phyloP scores from a whole-genome alignment of 2,329 filamentous ascomycete genomes.

The Dendrostoma leiphaemia region DNA sequence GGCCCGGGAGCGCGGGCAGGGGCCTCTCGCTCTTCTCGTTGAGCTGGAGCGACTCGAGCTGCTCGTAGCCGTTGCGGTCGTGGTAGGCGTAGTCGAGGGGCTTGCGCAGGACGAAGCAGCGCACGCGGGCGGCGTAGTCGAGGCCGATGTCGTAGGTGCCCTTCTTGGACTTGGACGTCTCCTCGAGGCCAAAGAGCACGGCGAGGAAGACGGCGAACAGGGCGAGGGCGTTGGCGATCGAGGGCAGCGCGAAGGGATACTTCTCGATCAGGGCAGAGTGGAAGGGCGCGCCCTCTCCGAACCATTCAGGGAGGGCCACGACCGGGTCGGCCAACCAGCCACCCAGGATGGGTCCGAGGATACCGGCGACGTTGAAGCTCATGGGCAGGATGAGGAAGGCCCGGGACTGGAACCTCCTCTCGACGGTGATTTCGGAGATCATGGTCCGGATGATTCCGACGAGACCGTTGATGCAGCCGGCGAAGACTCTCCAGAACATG shows the following conservation, averaged over 20 bases:
- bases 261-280: conserved; percentile 62
- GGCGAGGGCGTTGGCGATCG: conserved; percentile 62
- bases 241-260: conserved; percentile 70
- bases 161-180: conserved; percentile 47
- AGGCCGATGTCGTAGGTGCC: conserved; percentile 45
- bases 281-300: conserved; percentile 57
- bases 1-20: background rate
- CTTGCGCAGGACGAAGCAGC: conserved; percentile 18
- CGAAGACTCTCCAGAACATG: conserved; percentile 63
- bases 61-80: conserved; percentile 29
- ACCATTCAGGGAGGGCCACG: conserved; percentile 58
- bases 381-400: conserved; percentile 47
- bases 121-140: conserved; percentile 32
- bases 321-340: conserved; percentile 68
- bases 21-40: conserved; percentile 15
- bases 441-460: conserved; percentile 49
- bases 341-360: conserved; percentile 53
- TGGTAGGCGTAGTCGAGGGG: conserved; percentile 27
- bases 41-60: conserved; percentile 23
- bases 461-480: conserved; percentile 54
- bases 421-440: conserved; percentile 48
- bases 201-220: conserved; percentile 52
- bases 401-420: conserved; percentile 46
- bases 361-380: conserved; percentile 46
- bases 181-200: conserved; percentile 63